phyloP scores from a whole-genome alignment of 495 filamentous ascomycete species.

The Penicillium macrosclerotiorum region DNA sequence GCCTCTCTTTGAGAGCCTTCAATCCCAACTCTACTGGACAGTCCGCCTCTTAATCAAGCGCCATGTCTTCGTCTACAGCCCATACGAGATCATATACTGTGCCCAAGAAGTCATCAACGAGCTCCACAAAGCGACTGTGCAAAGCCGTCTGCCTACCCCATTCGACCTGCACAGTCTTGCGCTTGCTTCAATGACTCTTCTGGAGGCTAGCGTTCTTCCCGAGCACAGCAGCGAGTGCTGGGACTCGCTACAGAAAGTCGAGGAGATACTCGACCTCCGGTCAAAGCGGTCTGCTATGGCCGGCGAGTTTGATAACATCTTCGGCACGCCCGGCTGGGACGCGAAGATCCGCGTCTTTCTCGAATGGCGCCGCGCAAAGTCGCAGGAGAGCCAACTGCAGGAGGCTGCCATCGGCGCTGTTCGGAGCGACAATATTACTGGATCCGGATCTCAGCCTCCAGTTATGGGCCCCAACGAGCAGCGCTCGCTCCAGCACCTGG shows the following conservation, averaged over 20 bases:
- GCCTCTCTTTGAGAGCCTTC: conserved; percentile 42
- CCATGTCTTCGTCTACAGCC: conserved; percentile 53
- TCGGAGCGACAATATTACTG: too few species aligned
- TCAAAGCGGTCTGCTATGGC: conserved; percentile 23
- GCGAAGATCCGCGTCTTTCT: conserved; percentile 47
- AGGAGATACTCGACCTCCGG: conserved; percentile 44
- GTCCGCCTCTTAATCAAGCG: conserved; percentile 60
- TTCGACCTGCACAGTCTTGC: conserved; percentile 71
- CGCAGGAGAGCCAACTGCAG: conserved; percentile 39
- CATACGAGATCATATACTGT: conserved; percentile 60
- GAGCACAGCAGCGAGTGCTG: conserved; percentile 43
- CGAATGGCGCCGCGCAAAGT: conserved; percentile 42
- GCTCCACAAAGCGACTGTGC: conserved; percentile 52
- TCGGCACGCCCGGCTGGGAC: conserved; percentile 43
- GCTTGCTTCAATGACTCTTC: conserved; percentile 65
- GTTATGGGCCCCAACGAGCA: conserved; percentile 48
- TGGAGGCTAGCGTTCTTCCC: conserved; percentile 59
- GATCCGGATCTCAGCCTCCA: conserved; percentile 28
- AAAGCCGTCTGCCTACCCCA: conserved; percentile 45
- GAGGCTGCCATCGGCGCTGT: conserved; percentile 26
- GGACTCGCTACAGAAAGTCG: conserved; percentile 44
- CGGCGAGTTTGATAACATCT: conserved; percentile 38
- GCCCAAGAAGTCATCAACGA: conserved; percentile 58
- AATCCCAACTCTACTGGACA: conserved; percentile 75
- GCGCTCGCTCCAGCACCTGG: conserved; percentile 60